Evolutionary conservation across 1,139 yeast species (phyloP).

Genomic region (Barnettozyma hawaiiensis): DNA sequence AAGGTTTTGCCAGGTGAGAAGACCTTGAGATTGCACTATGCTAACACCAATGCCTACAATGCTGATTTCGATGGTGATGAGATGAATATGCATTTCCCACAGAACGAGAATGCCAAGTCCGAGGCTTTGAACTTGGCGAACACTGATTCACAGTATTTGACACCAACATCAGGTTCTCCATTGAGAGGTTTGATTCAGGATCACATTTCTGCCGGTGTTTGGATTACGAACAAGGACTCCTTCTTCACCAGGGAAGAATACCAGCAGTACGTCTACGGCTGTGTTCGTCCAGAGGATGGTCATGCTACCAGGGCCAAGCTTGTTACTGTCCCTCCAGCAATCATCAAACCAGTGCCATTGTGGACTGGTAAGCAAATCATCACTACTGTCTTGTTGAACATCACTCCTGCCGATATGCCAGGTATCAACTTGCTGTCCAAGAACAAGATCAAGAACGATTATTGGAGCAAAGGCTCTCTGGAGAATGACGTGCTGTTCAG

Average conservation of each 20-base stretch:
- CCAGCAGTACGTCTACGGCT: constrained; percentile 90
- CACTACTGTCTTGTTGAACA: constrained; percentile 80
- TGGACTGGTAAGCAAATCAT: constrained; percentile 99
- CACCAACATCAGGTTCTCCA: constrained; percentile 98
- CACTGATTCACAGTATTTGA: constrained; percentile 93
- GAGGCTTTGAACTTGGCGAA: constrained; percentile 94
- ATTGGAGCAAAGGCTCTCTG: constrained; percentile 81
- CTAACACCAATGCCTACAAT: constrained; percentile 97
- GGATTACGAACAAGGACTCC: constrained; percentile 90
- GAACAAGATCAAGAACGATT: constrained; percentile 89
- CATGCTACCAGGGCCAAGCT: constrained; percentile 73
- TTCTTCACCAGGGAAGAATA: constrained; percentile 88
- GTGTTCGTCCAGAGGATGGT: constrained; percentile 98
- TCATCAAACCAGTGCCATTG: constrained; percentile 77
- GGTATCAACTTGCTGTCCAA: constrained; percentile 81
- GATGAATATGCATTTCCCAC: constrained; percentile 99
- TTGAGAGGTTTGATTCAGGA: constrained; percentile 98
- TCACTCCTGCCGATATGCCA: constrained; percentile 81
- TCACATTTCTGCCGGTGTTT: constrained; percentile 97
- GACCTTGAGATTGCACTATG: constrained; percentile 93
- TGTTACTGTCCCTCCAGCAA: constrained; percentile 82
- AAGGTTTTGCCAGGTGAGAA: constrained; percentile 96
- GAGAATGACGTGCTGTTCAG: constrained; percentile 85
- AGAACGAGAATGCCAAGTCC: constrained; percentile 94
- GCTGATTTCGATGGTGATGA: constrained; percentile 99